Base-by-base conservation (phyloP, 1,139 yeast genomes). In the Kurtzmaniella quercitrusa region DNA sequence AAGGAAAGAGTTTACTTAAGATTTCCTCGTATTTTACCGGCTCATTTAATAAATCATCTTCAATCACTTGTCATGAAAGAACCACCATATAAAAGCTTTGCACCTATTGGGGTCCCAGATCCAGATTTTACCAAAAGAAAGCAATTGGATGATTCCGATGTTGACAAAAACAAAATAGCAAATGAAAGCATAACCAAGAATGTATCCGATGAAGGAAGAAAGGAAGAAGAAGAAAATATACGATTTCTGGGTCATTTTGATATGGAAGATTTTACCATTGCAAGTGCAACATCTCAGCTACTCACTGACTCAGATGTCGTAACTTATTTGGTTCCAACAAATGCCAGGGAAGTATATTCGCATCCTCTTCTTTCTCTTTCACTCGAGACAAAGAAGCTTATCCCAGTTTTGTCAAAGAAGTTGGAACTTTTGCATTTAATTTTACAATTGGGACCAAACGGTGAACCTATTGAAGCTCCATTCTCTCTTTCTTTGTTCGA, bases 341-440 rank as follows among this genome's bases (percentile, higher is more conserved):
- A 53, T 14, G 77, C 75, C 0, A 56, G 77, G 30, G 48, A 51
- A 6, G 42, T 67, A 4, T 71, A 61, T 44, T 56, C 64, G 9
- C 47, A 47, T 6, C 57, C 62, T 0, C 59, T 72, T 41, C 55
- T 63, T 1, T 48, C 55, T 3, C 47, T 71, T 5, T 60, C 74
- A 2, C 56, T 65, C n/a, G 49, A 53, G 5, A 55, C 76, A 2
- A 66, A 71, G 62, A 45, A 52, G 3, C 50, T 54, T 33, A 49
- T 73, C 37, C 69, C 71, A 19, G 50, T 51, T 11, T 56, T 62
- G 9, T 50, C 66, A 18, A 52, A 60, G 40, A 75, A 75, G 49
- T 62, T 84, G 40, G 84, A 80, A 54, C 51, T 68, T 3, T 52
- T 83, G 21, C 87, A 84, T 57, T 65, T 80, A 43, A 54, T 65